Evolutionary conservation across 1,139 yeast genomes (phyloP), one percentile per base, ranked within the genome.

Genomic region (Suzukiozyma palmioleophila): DNA sequence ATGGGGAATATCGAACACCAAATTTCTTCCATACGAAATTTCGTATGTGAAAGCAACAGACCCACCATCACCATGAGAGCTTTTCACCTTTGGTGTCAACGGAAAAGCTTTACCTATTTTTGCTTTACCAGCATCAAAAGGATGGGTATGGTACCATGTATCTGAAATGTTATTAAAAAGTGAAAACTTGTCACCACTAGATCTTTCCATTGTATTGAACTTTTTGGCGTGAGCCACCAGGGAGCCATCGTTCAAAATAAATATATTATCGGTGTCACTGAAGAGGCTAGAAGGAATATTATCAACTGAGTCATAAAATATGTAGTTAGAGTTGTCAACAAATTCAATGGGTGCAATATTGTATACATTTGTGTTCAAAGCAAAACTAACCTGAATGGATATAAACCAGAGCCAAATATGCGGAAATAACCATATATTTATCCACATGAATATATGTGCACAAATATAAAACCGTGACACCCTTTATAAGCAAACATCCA

Each of bases 31-130:
- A n/a, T 33, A 33, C 4, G 8, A 8, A 10, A 24, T 33, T 21
- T 33, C 28, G 16, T 43, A 41, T 10, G 35, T 29, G 7, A 37
- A 13, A 15, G 38, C 33, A 6, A 43, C 27, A 3, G 39, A 33
- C 1, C 48, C 46, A 2, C 47, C 47, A 32, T 36, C 37, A 10
- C 48, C 47, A 8, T 33, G 16, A 7, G 22, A 18, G 21, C 39
- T 39, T 22, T 38, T 39, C 7, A 45, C 24, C 26, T 46, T 41
- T 9, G 42, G 41, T 11, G 45, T 43, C 10, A 43, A 33, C 2
- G 48, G 48, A 16, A 39, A 16, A 15, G 29, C 12, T 11, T 11
- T 14, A n/a, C 36, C 36, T 4, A 8, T 4, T n/a, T 24, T 16
- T 8, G 30, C 4, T 24, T n/a, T 12, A 15, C n/a, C 36, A n/a